Evolutionary conservation across 169 alveolate genomes (phyloP).

Genomic region (Eimeria acervulina): DNA sequence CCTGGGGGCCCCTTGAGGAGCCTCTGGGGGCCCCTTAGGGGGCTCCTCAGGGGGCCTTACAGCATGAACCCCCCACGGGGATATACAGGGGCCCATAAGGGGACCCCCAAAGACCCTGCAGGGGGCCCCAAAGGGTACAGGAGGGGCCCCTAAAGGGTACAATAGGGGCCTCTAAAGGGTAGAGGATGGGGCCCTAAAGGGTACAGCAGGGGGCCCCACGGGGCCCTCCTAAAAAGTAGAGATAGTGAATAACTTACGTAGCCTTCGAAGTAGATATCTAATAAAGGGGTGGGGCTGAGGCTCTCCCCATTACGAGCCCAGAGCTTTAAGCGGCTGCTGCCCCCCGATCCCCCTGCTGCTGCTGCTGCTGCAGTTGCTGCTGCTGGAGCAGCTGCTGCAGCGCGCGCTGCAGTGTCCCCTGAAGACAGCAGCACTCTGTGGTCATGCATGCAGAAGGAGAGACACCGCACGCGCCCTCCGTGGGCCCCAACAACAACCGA

Average conservation of each 20-base stretch:
- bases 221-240: neutral
- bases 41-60: too few relatives aligned
- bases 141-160: neutral
- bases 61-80: too few relatives aligned
- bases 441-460: conserved; percentile 69
- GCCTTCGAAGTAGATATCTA: conserved; percentile 11
- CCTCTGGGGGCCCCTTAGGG: neutral
- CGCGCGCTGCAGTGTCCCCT: conserved; percentile 58
- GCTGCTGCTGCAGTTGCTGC: neutral
- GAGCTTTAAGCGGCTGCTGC: conserved; percentile 43
- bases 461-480: conserved; percentile 37
- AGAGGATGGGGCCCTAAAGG: neutral
- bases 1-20: neutral
- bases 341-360: conserved; percentile 1
- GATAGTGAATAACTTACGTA: neutral
- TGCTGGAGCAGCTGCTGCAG: neutral
- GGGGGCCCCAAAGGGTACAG: neutral
- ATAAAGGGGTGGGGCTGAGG: neutral
- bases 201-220: neutral
- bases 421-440: conserved; percentile 43
- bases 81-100: too few relatives aligned
- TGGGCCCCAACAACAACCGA: conserved; percentile 39
- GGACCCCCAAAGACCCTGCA: neutral
- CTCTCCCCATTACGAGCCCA: neutral
- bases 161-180: neutral